Evolutionary conservation across 768 basidiomycete genomes (phyloP).

Genomic region (Collybiopsis luxurians): DNA sequence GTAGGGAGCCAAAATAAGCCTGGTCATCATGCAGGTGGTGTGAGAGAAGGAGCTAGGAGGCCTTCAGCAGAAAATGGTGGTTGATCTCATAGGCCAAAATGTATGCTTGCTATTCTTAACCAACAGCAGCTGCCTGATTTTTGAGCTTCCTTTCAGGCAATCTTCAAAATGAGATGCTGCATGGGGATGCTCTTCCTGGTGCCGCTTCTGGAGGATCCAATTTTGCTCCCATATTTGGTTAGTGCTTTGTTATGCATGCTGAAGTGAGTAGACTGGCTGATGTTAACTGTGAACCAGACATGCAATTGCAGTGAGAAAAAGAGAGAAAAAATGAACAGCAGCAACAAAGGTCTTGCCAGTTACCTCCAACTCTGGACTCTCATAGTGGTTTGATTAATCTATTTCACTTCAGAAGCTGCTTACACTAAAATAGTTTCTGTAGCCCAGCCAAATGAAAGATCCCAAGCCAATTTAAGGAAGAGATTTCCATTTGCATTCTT

Average conservation of each 20-base stretch:
- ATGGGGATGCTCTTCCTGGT: background rate
- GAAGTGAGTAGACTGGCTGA: background rate
- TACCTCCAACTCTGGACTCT: too few species aligned
- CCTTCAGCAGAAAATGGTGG: background rate
- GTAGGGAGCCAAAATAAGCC: constrained; percentile 9
- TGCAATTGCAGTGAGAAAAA: constrained; percentile 16
- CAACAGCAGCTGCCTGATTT: background rate
- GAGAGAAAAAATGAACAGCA: too few species aligned
- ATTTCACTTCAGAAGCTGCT: constrained; percentile 12
- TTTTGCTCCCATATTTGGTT: background rate
- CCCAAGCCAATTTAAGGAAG: background rate
- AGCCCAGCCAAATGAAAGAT: background rate
- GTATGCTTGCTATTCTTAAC: background rate
- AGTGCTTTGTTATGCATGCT: background rate
- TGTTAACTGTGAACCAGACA: constrained; percentile 13
- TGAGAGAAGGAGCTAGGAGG: constrained; percentile 11
- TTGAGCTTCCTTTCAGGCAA: background rate
- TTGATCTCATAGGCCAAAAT: background rate
- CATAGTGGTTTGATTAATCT: constrained; percentile 14
- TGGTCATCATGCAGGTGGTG: constrained; percentile 13
- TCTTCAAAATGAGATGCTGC: background rate
- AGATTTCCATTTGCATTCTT: constrained; percentile 10
- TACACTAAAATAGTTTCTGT: background rate
- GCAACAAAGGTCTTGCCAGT: too few species aligned
- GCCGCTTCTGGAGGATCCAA: background rate